phyloP scores from a whole-genome alignment of 1,139 yeast species.

The Zygosaccharomyces sapae region DNA sequence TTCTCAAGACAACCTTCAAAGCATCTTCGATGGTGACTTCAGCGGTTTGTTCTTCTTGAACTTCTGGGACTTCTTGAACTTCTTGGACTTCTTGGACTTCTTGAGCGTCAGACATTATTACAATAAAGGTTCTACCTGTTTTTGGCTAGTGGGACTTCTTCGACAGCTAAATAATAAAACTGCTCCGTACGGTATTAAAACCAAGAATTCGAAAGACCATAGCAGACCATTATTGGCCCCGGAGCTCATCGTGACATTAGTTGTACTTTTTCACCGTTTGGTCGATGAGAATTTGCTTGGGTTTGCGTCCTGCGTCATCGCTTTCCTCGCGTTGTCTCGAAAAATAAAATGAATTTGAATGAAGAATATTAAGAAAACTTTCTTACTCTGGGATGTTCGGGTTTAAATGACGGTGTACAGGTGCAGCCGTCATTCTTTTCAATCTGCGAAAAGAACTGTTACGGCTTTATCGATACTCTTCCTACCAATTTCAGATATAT shows the following conservation, averaged over 20 bases:
- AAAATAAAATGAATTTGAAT: not conserved
- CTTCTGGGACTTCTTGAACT: constrained; percentile 61
- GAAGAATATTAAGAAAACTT: too few species aligned
- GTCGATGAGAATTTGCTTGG: constrained; percentile 3
- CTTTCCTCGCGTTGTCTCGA: not conserved
- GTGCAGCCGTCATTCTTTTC: not conserved
- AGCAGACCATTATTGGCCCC: not conserved
- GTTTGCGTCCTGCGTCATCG: constrained; percentile 4
- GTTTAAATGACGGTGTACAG: not conserved
- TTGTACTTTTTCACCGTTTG: not conserved
- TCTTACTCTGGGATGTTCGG: not conserved
- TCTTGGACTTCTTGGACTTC: constrained; percentile 67
- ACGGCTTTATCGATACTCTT: too few species aligned
- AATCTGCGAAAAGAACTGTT: too few species aligned
- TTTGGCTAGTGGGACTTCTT: constrained; percentile 62
- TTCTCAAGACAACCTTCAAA: constrained; percentile 96
- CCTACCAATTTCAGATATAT: not conserved
- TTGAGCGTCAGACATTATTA: constrained; percentile 6
- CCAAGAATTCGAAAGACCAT: not conserved
- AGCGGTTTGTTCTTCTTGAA: constrained; percentile 78
- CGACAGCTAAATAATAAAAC: constrained; percentile 57
- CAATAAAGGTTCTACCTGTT: constrained; percentile 7
- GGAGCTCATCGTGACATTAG: not conserved
- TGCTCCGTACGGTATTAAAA: constrained; percentile 59
- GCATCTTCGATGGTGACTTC: constrained; percentile 98